Evolutionary conservation across 2,329 filamentous ascomycete genomes (phyloP).

Genomic region (Paecilomyces fulvus): DNA sequence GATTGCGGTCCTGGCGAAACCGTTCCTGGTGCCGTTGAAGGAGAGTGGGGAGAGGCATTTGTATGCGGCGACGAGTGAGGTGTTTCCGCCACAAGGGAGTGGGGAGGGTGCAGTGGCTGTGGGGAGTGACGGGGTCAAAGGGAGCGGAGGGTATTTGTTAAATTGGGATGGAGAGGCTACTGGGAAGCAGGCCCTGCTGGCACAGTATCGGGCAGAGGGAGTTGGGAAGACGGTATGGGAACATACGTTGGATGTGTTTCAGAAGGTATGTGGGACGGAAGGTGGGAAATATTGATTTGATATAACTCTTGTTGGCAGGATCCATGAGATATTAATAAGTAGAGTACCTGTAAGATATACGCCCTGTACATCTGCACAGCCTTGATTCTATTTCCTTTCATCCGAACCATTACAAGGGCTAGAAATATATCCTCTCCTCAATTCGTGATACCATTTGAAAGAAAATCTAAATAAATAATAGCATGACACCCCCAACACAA

Average conservation of each 20-base stretch:
- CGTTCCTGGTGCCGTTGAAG: constrained; percentile 5
- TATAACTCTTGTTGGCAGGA: not conserved
- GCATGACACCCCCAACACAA: too few relatives aligned
- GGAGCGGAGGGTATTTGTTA: constrained; percentile 12
- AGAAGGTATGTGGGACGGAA: constrained; percentile 1
- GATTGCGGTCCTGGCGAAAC: not conserved
- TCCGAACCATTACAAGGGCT: too few relatives aligned
- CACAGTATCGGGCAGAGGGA: constrained; percentile 6
- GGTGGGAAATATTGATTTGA: not conserved
- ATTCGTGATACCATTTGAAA: too few relatives aligned
- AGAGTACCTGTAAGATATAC: too few relatives aligned
- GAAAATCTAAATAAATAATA: too few relatives aligned
- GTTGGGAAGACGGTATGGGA: constrained; percentile 12
- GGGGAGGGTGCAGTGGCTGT: constrained; percentile 3
- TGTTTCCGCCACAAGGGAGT: constrained; percentile 6
- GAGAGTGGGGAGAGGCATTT: constrained; percentile 15
- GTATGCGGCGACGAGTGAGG: constrained; percentile 9
- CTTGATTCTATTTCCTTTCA: too few relatives aligned
- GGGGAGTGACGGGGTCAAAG: constrained; percentile 10
- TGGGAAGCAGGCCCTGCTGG: constrained; percentile 7
- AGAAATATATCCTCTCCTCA: too few relatives aligned
- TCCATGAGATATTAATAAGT: too few relatives aligned
- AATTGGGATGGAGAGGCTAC: constrained; percentile 10
- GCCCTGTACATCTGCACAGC: too few relatives aligned
- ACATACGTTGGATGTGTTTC: constrained; percentile 13